Conservation (phyloP, 139 green algal genomes). For the Trebouxia sp. region DNA sequence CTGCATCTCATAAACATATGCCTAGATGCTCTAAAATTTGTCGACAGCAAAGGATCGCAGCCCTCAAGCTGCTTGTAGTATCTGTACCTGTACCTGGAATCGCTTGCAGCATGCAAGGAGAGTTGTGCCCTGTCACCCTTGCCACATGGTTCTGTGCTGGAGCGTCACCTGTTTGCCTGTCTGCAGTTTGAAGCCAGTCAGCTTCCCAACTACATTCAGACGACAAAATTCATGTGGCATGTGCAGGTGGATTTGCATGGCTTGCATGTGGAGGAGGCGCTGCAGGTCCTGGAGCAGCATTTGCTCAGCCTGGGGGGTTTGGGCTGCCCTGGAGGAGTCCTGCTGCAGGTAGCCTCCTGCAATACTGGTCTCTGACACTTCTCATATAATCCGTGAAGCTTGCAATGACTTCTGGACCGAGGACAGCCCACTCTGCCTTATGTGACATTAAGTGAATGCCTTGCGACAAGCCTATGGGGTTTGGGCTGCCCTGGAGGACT, state of each 20-base stretch:
- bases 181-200: too few species aligned
- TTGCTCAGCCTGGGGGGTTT: slow-evolving; percentile 39
- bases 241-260: slow-evolving; percentile 23
- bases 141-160: neutral
- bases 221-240: neutral
- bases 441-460: too few species aligned
- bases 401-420: too few species aligned
- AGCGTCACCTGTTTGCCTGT: too few species aligned
- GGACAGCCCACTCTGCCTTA: too few species aligned
- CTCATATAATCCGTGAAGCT: neutral
- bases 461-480: too few species aligned
- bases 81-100: too few species aligned
- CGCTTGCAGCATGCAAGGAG: neutral
- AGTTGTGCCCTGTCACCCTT: neutral
- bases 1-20: too few species aligned
- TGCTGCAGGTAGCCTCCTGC: slow-evolving; percentile 33
- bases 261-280: slow-evolving; percentile 38
- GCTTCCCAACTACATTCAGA: neutral
- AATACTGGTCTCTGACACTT: neutral
- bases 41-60: too few species aligned
- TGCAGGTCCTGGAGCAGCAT: slow-evolving; percentile 31
- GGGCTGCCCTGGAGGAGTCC: slow-evolving; percentile 41
- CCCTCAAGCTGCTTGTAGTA: too few species aligned
- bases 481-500: too few species aligned
- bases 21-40: too few species aligned